phyloP scores from a whole-genome alignment of 345 rosid species.

The Eucalyptus paniculata region DNA sequence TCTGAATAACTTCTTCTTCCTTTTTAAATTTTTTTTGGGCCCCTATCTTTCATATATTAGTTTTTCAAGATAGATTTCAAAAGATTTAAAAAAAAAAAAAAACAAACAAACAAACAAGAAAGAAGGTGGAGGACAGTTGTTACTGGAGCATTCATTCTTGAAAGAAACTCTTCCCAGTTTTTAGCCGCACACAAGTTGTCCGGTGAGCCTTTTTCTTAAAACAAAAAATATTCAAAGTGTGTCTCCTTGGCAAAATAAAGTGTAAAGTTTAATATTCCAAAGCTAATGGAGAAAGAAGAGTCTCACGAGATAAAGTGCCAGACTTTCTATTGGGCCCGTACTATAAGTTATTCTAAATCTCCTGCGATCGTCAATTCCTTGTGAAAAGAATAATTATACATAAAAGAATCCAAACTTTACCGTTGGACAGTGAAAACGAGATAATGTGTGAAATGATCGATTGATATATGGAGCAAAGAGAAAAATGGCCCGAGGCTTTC shows the following conservation, averaged over 20 bases:
- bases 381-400: background rate
- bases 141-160: background rate
- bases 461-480: too few species aligned
- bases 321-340: background rate
- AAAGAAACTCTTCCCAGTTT: background rate
- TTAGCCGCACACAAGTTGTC: background rate
- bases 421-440: background rate
- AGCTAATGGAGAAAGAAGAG: background rate
- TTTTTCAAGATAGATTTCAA: background rate
- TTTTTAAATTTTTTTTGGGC: background rate
- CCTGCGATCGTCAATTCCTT: background rate
- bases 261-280: background rate
- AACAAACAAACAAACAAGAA: too few species aligned
- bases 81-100: too few species aligned
- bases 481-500: too few species aligned
- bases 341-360: background rate
- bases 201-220: background rate
- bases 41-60: background rate
- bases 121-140: background rate
- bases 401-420: background rate
- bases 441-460: too few species aligned
- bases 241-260: background rate
- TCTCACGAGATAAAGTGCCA: background rate
- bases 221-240: background rate
- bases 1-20: background rate